phyloP scores from a whole-genome alignment of 2,329 filamentous ascomycete species.

The Penicillium olsonii region DNA sequence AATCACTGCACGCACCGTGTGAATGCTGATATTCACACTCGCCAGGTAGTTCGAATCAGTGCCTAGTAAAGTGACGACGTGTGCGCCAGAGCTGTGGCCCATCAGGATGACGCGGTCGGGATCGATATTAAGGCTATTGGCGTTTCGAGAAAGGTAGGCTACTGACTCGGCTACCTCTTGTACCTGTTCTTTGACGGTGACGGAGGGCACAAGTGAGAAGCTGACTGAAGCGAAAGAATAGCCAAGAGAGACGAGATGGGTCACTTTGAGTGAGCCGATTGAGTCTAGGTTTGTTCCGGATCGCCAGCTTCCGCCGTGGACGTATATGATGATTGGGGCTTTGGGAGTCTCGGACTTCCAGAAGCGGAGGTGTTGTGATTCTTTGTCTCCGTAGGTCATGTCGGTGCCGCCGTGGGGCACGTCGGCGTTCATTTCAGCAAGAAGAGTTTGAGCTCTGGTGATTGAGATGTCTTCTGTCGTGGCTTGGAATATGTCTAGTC shows the following conservation, averaged over 20 bases:
- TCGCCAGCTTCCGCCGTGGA: conserved; percentile 8
- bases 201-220: conserved; percentile 2
- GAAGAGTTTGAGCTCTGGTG: background rate
- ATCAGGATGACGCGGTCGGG: background rate
- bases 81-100: conserved; percentile 4
- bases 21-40: background rate
- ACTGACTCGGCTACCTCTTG: conserved; percentile 4
- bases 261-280: background rate
- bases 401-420: background rate
- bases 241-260: background rate
- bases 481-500: background rate
- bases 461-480: background rate
- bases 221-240: conserved; percentile 2
- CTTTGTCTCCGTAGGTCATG: background rate
- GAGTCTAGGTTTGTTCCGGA: conserved; percentile 1
- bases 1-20: conserved; percentile 1
- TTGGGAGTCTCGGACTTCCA: background rate
- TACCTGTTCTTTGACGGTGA: conserved; percentile 5
- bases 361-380: background rate
- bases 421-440: background rate
- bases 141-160: background rate
- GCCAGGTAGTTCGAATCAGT: conserved; percentile 1
- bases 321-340: conserved; percentile 4
- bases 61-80: background rate
- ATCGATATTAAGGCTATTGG: background rate